A percentile compares a stretch with the other conserved stretches of the same genome.
These are phyloP conservation scores for Aciculoconidium aculeatum DNA, from an alignment of 805 yeast genomes.

Conservation along the genomic window DNA sequence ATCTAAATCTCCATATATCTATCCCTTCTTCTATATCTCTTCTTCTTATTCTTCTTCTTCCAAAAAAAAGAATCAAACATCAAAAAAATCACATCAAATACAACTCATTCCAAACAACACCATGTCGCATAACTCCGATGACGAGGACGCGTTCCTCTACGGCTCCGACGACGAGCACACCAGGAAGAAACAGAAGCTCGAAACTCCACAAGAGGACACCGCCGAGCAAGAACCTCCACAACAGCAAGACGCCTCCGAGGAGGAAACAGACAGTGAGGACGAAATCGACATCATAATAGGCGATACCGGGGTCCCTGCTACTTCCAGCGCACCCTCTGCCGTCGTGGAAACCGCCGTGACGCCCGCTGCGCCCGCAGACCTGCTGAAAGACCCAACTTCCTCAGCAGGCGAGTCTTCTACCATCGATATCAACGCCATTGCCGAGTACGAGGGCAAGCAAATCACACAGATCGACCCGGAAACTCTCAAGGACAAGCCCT, in stretches of 20 bases:
- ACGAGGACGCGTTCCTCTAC: constrained; percentile 65
- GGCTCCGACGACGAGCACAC: constrained; percentile 40
- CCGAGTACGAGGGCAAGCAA: constrained; percentile 73
- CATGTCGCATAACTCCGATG: constrained; percentile 33
- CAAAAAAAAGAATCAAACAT: no score
- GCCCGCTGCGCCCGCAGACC: constrained; percentile 27
- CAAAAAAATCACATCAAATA: not conserved
- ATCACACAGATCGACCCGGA: constrained; percentile 76
- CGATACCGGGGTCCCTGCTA: constrained; percentile 19
- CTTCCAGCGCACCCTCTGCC: constrained; percentile 16
- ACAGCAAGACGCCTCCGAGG: constrained; percentile 18
- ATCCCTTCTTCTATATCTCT: no score
- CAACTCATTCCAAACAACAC: no score
- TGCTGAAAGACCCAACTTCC: no score
- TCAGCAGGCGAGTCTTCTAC: constrained; percentile 29
- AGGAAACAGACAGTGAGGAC: constrained; percentile 46
- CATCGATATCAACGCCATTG: constrained; percentile 65
- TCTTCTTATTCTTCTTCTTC: no score
- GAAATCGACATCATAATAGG: constrained; percentile 81
- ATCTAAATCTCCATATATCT: no score
- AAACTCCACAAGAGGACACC: constrained; percentile 26
- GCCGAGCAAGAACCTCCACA: constrained; percentile 11
- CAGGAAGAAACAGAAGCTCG: constrained; percentile 25
- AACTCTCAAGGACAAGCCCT: constrained; percentile 87
- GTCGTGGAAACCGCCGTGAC: no score